These are phyloP conservation scores for Pontederia crassipes DNA, from an alignment of 176 grass and related monocot species.

Conservation along the genomic window DNA sequence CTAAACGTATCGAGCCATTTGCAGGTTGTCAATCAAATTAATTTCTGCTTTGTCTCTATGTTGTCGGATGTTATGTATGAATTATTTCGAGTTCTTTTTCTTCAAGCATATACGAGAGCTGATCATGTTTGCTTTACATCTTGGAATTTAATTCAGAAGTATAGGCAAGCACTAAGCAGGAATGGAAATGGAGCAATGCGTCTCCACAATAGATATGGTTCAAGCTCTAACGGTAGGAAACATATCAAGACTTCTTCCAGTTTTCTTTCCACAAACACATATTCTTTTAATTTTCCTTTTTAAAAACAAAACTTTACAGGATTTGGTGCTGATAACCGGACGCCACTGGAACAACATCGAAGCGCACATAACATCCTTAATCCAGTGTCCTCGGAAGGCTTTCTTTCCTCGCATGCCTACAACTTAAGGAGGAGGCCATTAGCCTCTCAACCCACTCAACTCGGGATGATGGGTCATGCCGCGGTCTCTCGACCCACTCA, in stretches of 20 bases:
- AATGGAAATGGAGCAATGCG: not conserved
- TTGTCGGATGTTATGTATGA: not conserved
- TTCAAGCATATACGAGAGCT: not conserved
- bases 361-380: no score
- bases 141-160: not conserved
- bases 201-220: not conserved
- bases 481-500: no score
- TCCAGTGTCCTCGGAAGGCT: no score
- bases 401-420: no score
- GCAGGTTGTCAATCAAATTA: not conserved
- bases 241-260: not conserved
- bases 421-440: no score
- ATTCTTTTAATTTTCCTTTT: no score
- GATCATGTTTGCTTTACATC: not conserved
- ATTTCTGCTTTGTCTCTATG: not conserved
- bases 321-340: no score
- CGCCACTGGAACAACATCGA: no score
- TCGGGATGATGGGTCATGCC: no score
- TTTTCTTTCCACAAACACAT: not conserved
- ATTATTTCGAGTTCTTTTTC: not conserved
- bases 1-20: constrained; percentile 8
- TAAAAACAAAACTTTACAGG: no score
- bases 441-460: no score
- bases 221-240: not conserved
- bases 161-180: constrained; percentile 1